phyloP scores from a whole-genome alignment of 768 basidiomycete species.

The Mycena galericulata region DNA sequence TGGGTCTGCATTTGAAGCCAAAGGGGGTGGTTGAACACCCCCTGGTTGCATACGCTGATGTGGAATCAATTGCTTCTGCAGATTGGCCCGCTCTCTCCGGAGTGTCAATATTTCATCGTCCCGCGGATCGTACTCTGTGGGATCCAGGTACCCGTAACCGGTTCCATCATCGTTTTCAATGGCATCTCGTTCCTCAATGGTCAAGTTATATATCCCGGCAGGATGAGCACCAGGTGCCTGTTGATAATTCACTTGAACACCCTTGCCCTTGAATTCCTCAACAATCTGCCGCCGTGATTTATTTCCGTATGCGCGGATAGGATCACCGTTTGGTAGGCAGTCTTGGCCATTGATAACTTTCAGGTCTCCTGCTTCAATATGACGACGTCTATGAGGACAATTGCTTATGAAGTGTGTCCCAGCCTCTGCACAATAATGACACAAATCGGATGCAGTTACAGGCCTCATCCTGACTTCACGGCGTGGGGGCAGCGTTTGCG shows the following conservation, averaged over 20 bases:
- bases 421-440: neutral
- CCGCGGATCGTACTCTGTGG: neutral
- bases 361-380: neutral
- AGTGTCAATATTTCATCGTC: neutral
- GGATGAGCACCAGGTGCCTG: neutral
- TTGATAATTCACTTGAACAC: neutral
- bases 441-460: neutral
- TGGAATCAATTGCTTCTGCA: neutral
- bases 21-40: constrained; percentile 11
- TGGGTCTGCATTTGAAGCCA: neutral
- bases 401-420: neutral
- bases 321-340: neutral
- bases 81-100: neutral
- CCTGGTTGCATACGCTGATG: neutral
- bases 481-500: neutral
- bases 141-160: neutral
- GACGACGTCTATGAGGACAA: neutral
- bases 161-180: neutral
- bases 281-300: neutral
- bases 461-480: neutral
- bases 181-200: neutral
- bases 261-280: neutral
- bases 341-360: neutral
- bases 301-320: neutral
- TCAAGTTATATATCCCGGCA: neutral